Percentiles rank a stretch among this genome's conserved stretches.
Conservation (phyloP, 495 filamentous ascomycete species). For the Cladorrhinum samala region DNA sequence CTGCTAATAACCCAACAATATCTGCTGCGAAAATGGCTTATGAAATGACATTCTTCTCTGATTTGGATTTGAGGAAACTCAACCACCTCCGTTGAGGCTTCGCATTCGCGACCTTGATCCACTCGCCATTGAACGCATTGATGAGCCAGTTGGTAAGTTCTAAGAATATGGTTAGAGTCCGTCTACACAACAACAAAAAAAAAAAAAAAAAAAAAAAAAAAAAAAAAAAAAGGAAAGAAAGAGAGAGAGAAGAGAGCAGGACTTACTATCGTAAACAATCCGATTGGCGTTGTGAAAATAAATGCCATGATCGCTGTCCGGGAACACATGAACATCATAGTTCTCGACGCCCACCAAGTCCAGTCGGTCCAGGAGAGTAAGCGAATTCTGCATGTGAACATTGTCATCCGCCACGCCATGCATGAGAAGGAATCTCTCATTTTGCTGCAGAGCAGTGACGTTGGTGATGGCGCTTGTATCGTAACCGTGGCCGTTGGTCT, state of each 20-base stretch:
- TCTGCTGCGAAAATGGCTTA: background rate
- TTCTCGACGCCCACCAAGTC: slow-evolving; percentile 83
- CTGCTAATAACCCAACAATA: background rate
- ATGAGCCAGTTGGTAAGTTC: slow-evolving; percentile 88
- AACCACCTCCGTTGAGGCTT: slow-evolving; percentile 41
- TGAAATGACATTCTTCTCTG: background rate
- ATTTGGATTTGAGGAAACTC: background rate
- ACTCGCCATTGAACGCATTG: slow-evolving; percentile 97
- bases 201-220: too few relatives aligned
- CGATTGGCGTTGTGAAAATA: slow-evolving; percentile 88
- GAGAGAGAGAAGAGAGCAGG: background rate
- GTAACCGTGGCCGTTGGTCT: slow-evolving; percentile 74
- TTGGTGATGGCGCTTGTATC: slow-evolving; percentile 67
- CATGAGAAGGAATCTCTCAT: slow-evolving; percentile 86
- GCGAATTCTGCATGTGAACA: slow-evolving; percentile 89
- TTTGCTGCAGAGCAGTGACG: slow-evolving; percentile 59
- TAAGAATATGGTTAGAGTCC: slow-evolving; percentile 35
- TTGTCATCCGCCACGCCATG: slow-evolving; percentile 95
- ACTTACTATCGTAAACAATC: slow-evolving; percentile 92
- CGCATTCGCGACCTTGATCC: slow-evolving; percentile 66
- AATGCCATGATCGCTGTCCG: slow-evolving; percentile 93
- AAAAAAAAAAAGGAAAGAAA: too few relatives aligned
- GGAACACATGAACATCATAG: slow-evolving; percentile 94
- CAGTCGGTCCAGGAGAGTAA: slow-evolving; percentile 78
- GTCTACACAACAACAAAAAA: background rate